A percentile compares a stretch with the other conserved stretches of the same genome.
These are phyloP conservation scores for Diaporthe ampelina DNA, from an alignment of 2,329 filamentous ascomycete species.

Conservation along the genomic window DNA sequence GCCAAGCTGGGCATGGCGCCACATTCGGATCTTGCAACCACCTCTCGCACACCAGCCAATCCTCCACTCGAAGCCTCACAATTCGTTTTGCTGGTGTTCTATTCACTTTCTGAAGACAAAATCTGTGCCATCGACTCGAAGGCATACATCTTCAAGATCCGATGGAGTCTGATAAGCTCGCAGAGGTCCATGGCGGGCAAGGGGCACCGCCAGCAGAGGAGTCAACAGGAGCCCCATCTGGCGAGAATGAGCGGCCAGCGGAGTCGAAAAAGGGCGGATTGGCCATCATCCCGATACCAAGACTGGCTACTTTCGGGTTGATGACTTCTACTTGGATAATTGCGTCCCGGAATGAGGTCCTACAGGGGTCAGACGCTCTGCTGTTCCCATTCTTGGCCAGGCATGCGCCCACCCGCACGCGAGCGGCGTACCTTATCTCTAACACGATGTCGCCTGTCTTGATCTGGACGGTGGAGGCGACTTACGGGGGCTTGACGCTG, in stretches of 20 bases:
- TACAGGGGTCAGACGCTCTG: slow-evolving; percentile 14
- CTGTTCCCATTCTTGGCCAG: slow-evolving; percentile 35
- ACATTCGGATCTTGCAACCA: background rate
- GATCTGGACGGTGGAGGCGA: slow-evolving; percentile 38
- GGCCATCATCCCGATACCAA: slow-evolving; percentile 27
- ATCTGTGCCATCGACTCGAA: too few species aligned
- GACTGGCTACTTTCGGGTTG: slow-evolving; percentile 2
- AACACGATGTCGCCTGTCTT: slow-evolving; percentile 37
- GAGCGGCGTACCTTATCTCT: slow-evolving; percentile 7
- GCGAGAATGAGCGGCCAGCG: background rate
- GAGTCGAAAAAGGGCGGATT: background rate
- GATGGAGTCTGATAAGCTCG: background rate
- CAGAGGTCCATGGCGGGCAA: background rate
- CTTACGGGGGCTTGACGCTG: background rate
- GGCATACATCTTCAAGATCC: too few species aligned
- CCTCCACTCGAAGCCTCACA: background rate
- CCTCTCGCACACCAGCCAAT: background rate
- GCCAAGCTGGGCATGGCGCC: slow-evolving; percentile 10
- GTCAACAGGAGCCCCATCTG: background rate
- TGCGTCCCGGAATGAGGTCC: background rate
- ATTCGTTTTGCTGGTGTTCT: background rate
- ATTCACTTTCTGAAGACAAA: too few species aligned
- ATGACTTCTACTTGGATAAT: slow-evolving; percentile 21
- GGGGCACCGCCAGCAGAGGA: background rate
- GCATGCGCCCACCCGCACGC: background rate